Evolutionary conservation across 73 alveolate genomes (phyloP).

Genomic region (Blepharisma stoltei): DNA sequence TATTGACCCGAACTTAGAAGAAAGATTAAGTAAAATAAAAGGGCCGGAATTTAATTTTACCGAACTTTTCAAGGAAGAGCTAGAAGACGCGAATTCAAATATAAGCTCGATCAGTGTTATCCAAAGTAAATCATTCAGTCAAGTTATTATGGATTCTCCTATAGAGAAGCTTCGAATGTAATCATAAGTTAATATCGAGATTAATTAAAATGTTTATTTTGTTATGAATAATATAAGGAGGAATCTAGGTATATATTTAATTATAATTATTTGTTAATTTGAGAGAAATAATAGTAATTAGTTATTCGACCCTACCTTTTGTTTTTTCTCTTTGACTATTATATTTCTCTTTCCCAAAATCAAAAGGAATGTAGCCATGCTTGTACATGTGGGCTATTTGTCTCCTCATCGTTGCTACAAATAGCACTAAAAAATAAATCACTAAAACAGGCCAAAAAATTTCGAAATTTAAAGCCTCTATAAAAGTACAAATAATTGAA

Average conservation of each 20-base stretch:
- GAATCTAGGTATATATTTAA: no score
- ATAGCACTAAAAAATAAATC: slow-evolving; percentile 39
- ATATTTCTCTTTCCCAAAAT: slow-evolving; percentile 40
- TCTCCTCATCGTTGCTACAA: slow-evolving; percentile 43
- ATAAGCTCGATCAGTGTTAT: not conserved
- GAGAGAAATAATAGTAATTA: no score
- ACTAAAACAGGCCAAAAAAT: slow-evolving; percentile 49
- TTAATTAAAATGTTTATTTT: no score
- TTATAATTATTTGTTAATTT: no score
- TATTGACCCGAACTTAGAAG: slow-evolving; percentile 5
- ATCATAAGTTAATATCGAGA: no score
- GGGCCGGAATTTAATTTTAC: slow-evolving; percentile 20
- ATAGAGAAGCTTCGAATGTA: no score
- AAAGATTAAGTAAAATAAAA: not conserved
- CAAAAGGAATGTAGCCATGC: slow-evolving; percentile 49
- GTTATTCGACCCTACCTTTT: not conserved
- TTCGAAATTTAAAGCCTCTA: slow-evolving; percentile 39
- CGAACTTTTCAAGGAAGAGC: slow-evolving; percentile 10
- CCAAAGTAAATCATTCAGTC: no score
- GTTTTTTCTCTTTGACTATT: not conserved
- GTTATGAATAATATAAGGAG: no score
- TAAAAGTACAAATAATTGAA: slow-evolving; percentile 34
- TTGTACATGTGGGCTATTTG: slow-evolving; percentile 48
- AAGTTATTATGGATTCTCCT: no score
- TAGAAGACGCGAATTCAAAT: not conserved